phyloP scores from a whole-genome alignment of 2,329 filamentous ascomycete species.

The Botryosphaeria dothidea region DNA sequence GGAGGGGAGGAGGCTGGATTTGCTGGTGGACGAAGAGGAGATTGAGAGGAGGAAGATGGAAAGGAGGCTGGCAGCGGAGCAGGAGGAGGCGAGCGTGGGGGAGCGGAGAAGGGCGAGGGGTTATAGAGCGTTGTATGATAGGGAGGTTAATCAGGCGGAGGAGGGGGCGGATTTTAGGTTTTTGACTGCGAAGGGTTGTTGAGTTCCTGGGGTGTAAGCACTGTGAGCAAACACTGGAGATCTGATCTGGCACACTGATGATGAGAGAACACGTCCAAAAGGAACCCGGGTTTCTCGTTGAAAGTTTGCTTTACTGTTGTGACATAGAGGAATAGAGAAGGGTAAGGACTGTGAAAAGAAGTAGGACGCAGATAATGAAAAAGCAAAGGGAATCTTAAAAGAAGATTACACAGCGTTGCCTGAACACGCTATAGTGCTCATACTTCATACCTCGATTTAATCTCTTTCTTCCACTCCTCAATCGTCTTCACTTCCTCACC shows the following conservation, averaged over 20 bases:
- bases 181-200: conserved; percentile 39
- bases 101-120: conserved; percentile 46
- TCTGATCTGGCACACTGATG: background rate
- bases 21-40: conserved; percentile 46
- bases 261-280: too few relatives aligned
- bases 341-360: too few relatives aligned
- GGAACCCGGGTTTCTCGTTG: too few relatives aligned
- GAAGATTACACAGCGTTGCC: too few relatives aligned
- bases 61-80: conserved; percentile 26
- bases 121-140: conserved; percentile 61
- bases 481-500: background rate
- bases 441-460: background rate
- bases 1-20: conserved; percentile 41
- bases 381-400: too few relatives aligned
- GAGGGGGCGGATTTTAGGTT: conserved; percentile 64
- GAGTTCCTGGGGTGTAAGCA: too few relatives aligned
- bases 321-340: too few relatives aligned
- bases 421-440: background rate
- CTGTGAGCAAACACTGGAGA: too few relatives aligned
- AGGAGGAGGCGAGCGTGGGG: conserved; percentile 29
- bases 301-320: too few relatives aligned
- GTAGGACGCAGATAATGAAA: too few relatives aligned
- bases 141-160: conserved; percentile 61
- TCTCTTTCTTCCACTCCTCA: background rate
- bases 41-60: conserved; percentile 32